phyloP scores from a whole-genome alignment of 2,329 filamentous ascomycete genomes.

The Colletotrichum siamense region DNA sequence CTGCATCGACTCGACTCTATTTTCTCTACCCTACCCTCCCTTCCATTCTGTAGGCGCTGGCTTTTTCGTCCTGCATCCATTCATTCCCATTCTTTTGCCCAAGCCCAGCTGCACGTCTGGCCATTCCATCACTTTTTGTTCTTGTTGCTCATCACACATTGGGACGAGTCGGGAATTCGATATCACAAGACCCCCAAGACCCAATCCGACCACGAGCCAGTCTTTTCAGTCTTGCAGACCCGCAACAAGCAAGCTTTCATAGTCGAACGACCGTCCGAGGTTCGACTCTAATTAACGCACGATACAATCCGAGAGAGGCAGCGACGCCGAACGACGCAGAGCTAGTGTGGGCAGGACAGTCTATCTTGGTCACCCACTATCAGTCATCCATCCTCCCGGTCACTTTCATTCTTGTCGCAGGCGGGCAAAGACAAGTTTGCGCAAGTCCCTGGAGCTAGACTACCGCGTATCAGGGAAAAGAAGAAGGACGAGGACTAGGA shows the following conservation, averaged over 20 bases:
- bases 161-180: not conserved
- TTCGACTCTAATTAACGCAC: slow-evolving; percentile 20
- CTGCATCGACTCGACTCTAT: slow-evolving; percentile 14
- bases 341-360: not conserved
- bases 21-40: slow-evolving; percentile 20
- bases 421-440: not conserved
- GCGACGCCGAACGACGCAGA: slow-evolving; percentile 11
- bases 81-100: slow-evolving; percentile 24
- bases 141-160: not conserved
- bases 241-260: not conserved
- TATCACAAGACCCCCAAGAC: slow-evolving; percentile 7
- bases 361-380: not conserved
- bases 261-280: slow-evolving; percentile 19
- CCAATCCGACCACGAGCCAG: slow-evolving; percentile 7
- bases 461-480: not conserved
- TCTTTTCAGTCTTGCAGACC: slow-evolving; percentile 10
- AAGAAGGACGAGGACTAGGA: not conserved
- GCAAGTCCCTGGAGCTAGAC: not conserved
- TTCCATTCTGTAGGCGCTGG: slow-evolving; percentile 30
- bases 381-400: not conserved
- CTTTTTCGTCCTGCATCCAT: slow-evolving; percentile 30
- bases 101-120: slow-evolving; percentile 23
- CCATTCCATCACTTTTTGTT: slow-evolving; percentile 20
- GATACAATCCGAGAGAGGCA: slow-evolving; percentile 13
- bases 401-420: not conserved